A percentile compares a stretch with the other conserved stretches of the same genome.
Conservation (phyloP, 306 rosid species). For the Vicia sativa region DNA sequence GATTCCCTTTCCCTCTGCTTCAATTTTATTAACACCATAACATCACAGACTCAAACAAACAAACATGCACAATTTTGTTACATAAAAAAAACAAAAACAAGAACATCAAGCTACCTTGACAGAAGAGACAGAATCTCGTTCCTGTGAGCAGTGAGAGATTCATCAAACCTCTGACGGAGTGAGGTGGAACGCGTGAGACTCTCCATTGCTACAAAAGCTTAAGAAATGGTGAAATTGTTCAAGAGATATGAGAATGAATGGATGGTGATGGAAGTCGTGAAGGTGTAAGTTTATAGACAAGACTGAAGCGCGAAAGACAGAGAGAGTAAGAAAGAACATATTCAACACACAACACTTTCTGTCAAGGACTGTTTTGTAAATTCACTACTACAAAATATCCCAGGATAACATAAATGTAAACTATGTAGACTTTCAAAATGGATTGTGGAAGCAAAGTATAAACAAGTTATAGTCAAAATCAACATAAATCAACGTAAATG, state of each 20-base stretch:
- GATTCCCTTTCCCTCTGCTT: conserved; percentile 85
- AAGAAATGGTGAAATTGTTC: background rate
- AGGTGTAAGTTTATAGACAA: conserved; percentile 1
- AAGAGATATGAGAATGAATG: conserved; percentile 1
- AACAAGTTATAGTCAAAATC: too few relatives aligned
- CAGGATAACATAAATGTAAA: too few relatives aligned
- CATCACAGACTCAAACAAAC: background rate
- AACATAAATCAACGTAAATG: too few relatives aligned
- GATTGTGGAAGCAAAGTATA: too few relatives aligned
- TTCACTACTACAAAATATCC: background rate
- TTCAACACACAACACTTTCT: background rate
- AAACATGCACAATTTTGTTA: background rate
- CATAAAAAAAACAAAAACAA: background rate
- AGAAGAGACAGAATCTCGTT: conserved; percentile 48
- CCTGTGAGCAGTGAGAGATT: conserved; percentile 46
- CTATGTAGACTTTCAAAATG: too few relatives aligned
- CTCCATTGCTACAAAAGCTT: conserved; percentile 39
- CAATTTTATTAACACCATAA: conserved; percentile 40
- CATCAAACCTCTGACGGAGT: conserved; percentile 51
- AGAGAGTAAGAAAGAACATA: background rate
- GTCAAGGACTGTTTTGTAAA: background rate
- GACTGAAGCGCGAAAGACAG: conserved; percentile 12
- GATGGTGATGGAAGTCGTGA: background rate
- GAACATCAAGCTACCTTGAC: conserved; percentile 36
- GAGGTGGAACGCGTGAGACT: conserved; percentile 44